phyloP scores from a whole-genome alignment of 1,284 basidiomycete species.

The Lentinula novae-zelandiae region DNA sequence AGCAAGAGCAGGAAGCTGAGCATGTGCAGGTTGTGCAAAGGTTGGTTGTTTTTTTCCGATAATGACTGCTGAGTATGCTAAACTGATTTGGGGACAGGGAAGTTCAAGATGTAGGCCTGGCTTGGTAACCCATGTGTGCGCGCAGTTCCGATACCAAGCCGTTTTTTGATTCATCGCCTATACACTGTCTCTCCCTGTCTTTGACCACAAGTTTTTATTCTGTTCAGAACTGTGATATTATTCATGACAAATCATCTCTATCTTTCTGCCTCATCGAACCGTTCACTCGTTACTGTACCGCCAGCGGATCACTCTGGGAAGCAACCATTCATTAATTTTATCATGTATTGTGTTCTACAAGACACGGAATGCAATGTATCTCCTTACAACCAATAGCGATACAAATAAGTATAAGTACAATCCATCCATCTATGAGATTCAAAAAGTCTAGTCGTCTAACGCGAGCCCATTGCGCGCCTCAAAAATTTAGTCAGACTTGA shows the following conservation, averaged over 20 bases:
- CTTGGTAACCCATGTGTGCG: not conserved
- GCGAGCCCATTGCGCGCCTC: constrained; percentile 17
- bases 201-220: too few species aligned
- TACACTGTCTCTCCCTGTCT: too few species aligned
- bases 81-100: not conserved
- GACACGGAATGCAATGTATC: too few species aligned
- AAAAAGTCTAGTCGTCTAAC: not conserved
- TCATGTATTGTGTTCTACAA: too few species aligned
- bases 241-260: too few species aligned
- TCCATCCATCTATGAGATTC: not conserved
- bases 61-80: not conserved
- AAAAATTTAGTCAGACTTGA: constrained; percentile 77
- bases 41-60: not conserved
- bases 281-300: too few species aligned
- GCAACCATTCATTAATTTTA: too few species aligned
- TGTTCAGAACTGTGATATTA: too few species aligned
- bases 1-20: not conserved
- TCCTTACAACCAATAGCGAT: not conserved
- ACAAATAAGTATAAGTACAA: not conserved
- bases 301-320: too few species aligned
- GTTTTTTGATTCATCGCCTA: too few species aligned
- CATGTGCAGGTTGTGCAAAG: not conserved
- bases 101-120: not conserved
- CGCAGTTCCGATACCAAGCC: too few species aligned
- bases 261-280: too few species aligned